phyloP scores from a whole-genome alignment of 176 grass and related monocot species.

The Triticum urartu region DNA sequence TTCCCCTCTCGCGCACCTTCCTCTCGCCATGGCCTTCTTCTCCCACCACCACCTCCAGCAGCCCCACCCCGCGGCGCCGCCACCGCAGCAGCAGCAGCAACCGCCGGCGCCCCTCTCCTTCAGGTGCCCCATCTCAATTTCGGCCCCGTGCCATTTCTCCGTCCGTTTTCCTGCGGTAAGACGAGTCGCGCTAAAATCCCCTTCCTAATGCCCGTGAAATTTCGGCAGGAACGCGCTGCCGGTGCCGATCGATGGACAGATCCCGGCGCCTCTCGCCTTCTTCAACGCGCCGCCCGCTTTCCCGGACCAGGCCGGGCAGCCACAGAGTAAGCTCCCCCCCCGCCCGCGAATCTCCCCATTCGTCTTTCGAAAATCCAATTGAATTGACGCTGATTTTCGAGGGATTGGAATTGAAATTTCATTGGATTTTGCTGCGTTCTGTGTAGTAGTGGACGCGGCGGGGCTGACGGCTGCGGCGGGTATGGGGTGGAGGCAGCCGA shows the following conservation, averaged over 20 bases:
- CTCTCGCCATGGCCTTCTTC: conserved; percentile 78
- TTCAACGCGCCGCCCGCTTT: conserved; percentile 64
- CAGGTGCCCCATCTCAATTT: conserved; percentile 44
- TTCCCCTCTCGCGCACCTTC: conserved; percentile 21
- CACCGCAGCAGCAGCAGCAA: conserved; percentile 39
- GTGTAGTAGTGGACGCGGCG: conserved; percentile 64
- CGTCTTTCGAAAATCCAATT: conserved; percentile 8
- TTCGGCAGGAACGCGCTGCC: conserved; percentile 69
- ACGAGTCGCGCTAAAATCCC: conserved; percentile 34
- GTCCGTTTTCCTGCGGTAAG: background rate
- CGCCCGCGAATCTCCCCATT: background rate
- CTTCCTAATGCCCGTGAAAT: conserved; percentile 15
- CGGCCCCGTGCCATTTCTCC: background rate
- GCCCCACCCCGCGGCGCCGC: conserved; percentile 41
- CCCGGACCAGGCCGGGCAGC: conserved; percentile 77
- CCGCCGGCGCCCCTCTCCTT: conserved; percentile 60
- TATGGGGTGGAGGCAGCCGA: conserved; percentile 69
- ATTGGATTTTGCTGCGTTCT: conserved; percentile 15
- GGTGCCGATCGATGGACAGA: conserved; percentile 83
- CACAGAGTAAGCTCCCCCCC: conserved; percentile 54
- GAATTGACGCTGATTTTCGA: conserved; percentile 34
- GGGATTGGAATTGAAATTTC: background rate
- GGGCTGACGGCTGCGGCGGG: conserved; percentile 69
- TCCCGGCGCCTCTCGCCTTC: conserved; percentile 62
- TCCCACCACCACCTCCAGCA: conserved; percentile 71